Evolutionary conservation across 306 rosid species (phyloP).

Genomic region (Glycine latifolia): DNA sequence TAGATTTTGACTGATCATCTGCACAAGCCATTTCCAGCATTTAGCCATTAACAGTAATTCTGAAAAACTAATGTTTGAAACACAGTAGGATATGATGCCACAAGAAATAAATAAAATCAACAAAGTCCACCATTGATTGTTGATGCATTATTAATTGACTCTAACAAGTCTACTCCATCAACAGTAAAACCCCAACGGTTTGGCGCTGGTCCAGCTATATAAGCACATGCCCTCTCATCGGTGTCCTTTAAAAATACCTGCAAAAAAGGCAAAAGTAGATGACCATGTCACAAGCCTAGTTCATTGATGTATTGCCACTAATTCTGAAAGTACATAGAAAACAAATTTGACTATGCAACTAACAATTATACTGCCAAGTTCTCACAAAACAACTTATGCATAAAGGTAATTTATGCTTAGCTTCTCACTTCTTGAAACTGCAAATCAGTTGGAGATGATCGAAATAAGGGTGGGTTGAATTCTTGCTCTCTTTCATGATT

Average conservation of each 20-base stretch:
- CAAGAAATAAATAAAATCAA: neutral
- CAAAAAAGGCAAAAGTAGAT: constrained; percentile 28
- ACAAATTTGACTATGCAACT: constrained; percentile 7
- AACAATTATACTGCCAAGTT: constrained; percentile 12
- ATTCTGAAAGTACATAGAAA: constrained; percentile 21
- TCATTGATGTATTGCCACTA: constrained; percentile 18
- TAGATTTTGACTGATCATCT: constrained; percentile 56
- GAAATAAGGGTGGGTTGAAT: constrained; percentile 71
- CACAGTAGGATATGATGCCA: constrained; percentile 7
- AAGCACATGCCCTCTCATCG: constrained; percentile 99
- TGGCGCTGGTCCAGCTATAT: constrained; percentile 99
- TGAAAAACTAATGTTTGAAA: constrained; percentile 28
- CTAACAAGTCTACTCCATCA: constrained; percentile 75
- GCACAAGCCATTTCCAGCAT: constrained; percentile 46
- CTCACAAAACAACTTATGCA: constrained; percentile 4
- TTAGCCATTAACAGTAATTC: constrained; percentile 32
- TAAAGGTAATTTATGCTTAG: constrained; percentile 36
- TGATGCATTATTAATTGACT: constrained; percentile 57
- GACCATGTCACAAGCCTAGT: constrained; percentile 41
- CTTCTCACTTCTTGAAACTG: constrained; percentile 91
- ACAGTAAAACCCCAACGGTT: constrained; percentile 98
- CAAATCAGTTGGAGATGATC: constrained; percentile 73
- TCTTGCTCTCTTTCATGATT: constrained; percentile 48
- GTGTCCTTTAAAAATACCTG: constrained; percentile 96
- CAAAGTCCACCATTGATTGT: constrained; percentile 62